Conservation (phyloP, 805 yeast species). For the Lipomyces lipofer region DNA sequence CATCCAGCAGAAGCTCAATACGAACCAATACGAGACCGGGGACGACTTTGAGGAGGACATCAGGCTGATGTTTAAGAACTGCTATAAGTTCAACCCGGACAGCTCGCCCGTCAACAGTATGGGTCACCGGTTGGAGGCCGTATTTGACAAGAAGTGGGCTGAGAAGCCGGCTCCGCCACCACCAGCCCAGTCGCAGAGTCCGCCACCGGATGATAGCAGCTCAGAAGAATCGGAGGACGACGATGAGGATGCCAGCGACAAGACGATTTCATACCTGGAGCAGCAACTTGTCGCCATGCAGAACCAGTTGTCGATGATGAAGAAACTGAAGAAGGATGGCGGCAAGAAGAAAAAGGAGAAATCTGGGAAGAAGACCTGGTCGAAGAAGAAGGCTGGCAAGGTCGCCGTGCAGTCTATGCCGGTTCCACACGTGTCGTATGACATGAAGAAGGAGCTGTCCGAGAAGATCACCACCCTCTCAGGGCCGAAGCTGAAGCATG, state of each 20-base stretch:
- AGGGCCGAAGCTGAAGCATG: slow-evolving; percentile 79
- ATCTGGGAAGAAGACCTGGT: slow-evolving; percentile 42
- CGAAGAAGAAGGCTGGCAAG: slow-evolving; percentile 18
- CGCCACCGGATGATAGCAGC: slow-evolving; percentile 40
- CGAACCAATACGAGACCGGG: slow-evolving; percentile 84
- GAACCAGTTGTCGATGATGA: slow-evolving; percentile 76
- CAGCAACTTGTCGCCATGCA: slow-evolving; percentile 84
- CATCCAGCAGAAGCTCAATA: slow-evolving; percentile 72
- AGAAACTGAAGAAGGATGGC: slow-evolving; percentile 71
- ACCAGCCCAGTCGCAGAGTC: slow-evolving; percentile 46
- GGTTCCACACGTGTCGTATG: slow-evolving; percentile 70
- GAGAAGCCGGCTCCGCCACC: slow-evolving; percentile 61
- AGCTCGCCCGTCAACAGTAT: slow-evolving; percentile 94
- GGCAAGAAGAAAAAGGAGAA: slow-evolving; percentile 52
- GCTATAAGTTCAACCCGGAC: slow-evolving; percentile 91
- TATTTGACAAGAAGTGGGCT: slow-evolving; percentile 85
- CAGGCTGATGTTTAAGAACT: slow-evolving; percentile 79
- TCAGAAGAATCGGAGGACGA: slow-evolving; percentile 58
- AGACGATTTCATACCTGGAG: slow-evolving; percentile 87
- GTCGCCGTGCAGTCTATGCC: slow-evolving; percentile 32
- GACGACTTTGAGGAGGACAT: slow-evolving; percentile 86
- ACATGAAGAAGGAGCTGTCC: slow-evolving; percentile 91
- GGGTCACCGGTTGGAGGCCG: slow-evolving; percentile 88
- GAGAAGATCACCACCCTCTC: slow-evolving; percentile 77
- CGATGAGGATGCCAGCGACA: slow-evolving; percentile 71